A percentile compares a stretch with the other conserved stretches of the same genome.
These are phyloP conservation scores for Lachnellula cervina DNA, from an alignment of 2,329 filamentous ascomycete genomes.

Conservation along the genomic window DNA sequence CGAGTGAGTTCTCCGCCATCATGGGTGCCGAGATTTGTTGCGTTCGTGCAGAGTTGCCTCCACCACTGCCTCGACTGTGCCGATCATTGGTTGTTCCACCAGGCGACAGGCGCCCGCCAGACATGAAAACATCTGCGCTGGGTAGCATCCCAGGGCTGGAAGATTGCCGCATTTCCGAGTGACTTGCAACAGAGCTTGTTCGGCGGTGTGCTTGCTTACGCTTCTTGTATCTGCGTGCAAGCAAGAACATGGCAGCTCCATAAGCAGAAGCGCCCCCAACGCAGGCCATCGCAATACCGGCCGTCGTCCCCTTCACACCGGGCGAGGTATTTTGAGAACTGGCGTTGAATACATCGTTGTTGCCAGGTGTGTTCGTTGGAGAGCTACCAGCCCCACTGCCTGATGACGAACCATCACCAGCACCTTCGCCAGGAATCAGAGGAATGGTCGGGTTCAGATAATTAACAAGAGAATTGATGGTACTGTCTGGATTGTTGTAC, in stretches of 20 bases:
- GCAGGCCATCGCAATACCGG: slow-evolving; percentile 60
- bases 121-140: slow-evolving; percentile 40
- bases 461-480: slow-evolving; percentile 67
- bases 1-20: slow-evolving; percentile 72
- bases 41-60: slow-evolving; percentile 47
- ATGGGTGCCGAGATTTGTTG: slow-evolving; percentile 69
- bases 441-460: slow-evolving; percentile 79
- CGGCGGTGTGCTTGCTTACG: slow-evolving; percentile 58
- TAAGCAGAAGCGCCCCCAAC: slow-evolving; percentile 65
- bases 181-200: slow-evolving; percentile 52
- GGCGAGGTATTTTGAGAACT: slow-evolving; percentile 41
- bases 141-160: slow-evolving; percentile 44
- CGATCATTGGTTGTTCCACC: slow-evolving; percentile 33
- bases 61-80: slow-evolving; percentile 44
- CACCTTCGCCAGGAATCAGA: slow-evolving; percentile 37
- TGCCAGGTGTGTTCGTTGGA: slow-evolving; percentile 26
- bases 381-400: slow-evolving; percentile 37
- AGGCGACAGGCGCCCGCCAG: slow-evolving; percentile 34
- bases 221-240: slow-evolving; percentile 66
- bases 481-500: slow-evolving; percentile 63
- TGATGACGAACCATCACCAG: slow-evolving; percentile 28
- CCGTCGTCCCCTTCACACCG: slow-evolving; percentile 58
- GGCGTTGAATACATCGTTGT: slow-evolving; percentile 37
- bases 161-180: slow-evolving; percentile 44
- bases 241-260: slow-evolving; percentile 71